phyloP scores from a whole-genome alignment of 2,329 filamentous ascomycete genomes.

The Polytolypa hystricis region DNA sequence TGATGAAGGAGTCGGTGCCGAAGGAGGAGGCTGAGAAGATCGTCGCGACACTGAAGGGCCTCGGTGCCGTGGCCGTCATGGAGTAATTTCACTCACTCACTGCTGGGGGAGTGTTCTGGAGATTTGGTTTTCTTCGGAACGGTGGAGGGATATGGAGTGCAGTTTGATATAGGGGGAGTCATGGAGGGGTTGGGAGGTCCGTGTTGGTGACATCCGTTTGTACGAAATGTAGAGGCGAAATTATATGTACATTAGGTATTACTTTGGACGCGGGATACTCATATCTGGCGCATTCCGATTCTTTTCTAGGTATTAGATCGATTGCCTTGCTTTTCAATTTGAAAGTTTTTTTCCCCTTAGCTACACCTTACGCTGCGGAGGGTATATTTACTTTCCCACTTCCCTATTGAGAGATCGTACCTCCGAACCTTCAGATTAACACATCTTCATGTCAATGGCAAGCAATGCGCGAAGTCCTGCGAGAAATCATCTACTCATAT shows the following conservation, averaged over 20 bases:
- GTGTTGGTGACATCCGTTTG: no score
- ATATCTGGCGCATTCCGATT: neutral
- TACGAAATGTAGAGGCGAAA: neutral
- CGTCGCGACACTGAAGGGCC: conserved; percentile 80
- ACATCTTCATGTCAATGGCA: no score
- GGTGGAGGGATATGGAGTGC: no score
- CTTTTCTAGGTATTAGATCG: neutral
- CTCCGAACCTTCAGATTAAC: no score
- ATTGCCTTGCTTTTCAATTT: neutral
- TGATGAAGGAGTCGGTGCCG: conserved; percentile 96
- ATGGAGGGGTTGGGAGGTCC: no score
- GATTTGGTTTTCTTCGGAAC: neutral
- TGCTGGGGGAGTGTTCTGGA: conserved; percentile 1
- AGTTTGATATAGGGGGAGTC: neutral
- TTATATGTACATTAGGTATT: neutral
- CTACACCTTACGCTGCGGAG: no score
- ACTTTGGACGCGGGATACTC: neutral
- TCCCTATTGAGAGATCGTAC: no score
- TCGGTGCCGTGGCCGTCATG: conserved; percentile 83
- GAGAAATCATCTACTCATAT: no score
- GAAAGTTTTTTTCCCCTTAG: no score
- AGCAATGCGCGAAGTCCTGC: no score
- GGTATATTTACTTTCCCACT: no score
- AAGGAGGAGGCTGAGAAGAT: conserved; percentile 99
- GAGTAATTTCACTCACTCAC: conserved; percentile 48